Base-by-base conservation (phyloP, 768 basidiomycete genomes). In the Xerocomus potaroensis region DNA sequence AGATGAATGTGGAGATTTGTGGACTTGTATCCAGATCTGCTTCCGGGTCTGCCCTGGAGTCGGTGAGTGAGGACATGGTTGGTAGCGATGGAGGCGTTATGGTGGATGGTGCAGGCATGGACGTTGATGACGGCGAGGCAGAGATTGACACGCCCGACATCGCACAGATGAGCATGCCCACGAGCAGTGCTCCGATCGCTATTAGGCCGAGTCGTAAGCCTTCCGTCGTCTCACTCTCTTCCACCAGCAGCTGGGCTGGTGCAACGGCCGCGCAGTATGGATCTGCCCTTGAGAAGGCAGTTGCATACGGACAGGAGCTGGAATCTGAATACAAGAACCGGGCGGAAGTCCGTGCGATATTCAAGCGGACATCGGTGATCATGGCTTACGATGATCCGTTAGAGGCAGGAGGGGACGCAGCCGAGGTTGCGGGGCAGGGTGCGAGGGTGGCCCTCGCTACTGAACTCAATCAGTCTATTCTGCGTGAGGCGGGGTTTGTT, bases 381-480 rank as follows among this genome's bases (percentile, higher is more conserved):
- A 78, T 92, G 48, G 87, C 89, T 30, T 92, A 81, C 61, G 78
- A 83, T 34, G 82, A 89, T 61, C 89, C 88, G 18, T 64, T 79
- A 49, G 77, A 76, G 46, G 83, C 77, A 6, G 80, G 79, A 4
- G 84, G 84, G 11, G 74, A 79, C 26, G 77, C 80, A 14, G 78
- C 81, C 16, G 80, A 79, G 51, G 75, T 88, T 18, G 87, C 80
- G 8, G 81, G 88, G 32, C 77, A 81, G 49, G 78, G 76, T 34
- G 80, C 86, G 24, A 73, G 87, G 49, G 71, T 78, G 43, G 64
- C 72, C 29, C 73, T 92, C 45, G 84, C 86, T 23, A 82, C 79
- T 48, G 87, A 90, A 67, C 64, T 92, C 31, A 92, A 93, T 57
- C 76, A 81, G 62, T 87, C 83, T 32, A 90, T 94, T 47, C 70